Base-by-base conservation (phyloP, 2,329 filamentous ascomycete species). In the Hypomyces rosellus region DNA sequence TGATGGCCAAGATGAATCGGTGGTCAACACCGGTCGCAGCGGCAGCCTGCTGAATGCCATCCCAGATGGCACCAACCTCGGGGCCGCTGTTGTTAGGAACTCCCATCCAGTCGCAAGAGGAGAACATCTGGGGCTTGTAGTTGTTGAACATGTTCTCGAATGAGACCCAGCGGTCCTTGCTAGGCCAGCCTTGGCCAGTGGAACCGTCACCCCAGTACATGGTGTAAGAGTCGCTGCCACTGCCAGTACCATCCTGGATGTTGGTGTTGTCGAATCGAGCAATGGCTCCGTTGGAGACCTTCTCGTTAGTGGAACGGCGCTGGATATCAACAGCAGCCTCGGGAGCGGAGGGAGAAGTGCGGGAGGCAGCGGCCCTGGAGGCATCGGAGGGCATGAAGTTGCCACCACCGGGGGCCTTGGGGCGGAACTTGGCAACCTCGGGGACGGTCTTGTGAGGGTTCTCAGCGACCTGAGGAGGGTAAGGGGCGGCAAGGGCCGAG, bases 1-100 rank as follows among this genome's bases (percentile, higher is more conserved):
- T 56, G 48, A 74, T 61, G 14, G 70, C 67, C 14, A 74, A 59
- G 55, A 74, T 71, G 51, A 72, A 69, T 33, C 72, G 66, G 41
- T 61, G 54, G 49, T 74, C 70, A 11, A 74, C 60, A 12, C 58
- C 55, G 0, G 61, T 57, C 3, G 51, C 48, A 3, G 42, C 45
- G 4, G 69, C 60, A 5, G 69, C 63, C 12, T 55, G 45, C 42
- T 65, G 53, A 49, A 74, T 72, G 36, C 61, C 59, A 46, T 55
- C 49, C 22, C 46, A 41, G 38, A 53, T 59, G 22, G 49, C 51
- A 25, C 36, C 42, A 30, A 50, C 18, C 43, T 58, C 52, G 7
- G 48, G 39, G 34, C 40, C 45, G 30, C 39, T 45, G 15, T 52
- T 47, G 22, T 48, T 46, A 11, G 49, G 59, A 57, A 55, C 34